Evolutionary conservation across 2,329 filamentous ascomycete species (phyloP), one percentile per base, ranked within the genome.

Genomic region (Rhinocladiella similis): DNA sequence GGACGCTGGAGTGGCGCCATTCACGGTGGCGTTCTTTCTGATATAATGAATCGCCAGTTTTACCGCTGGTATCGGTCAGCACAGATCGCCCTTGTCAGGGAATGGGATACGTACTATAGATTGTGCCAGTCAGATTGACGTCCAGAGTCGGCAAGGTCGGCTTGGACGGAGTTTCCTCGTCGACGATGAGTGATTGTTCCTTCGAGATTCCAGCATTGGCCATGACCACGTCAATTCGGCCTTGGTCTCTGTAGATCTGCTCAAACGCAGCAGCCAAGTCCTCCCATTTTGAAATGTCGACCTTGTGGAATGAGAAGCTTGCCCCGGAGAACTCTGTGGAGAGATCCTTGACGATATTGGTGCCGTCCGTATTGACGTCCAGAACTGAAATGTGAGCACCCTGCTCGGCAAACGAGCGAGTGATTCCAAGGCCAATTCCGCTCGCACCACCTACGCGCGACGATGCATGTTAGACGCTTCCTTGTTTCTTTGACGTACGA

Each of bases 11-110:
- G 38, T 54, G 19, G 57, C 50, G 2, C 50, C 54, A 18, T 52
- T 57, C 54, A 68, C 56, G 1, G 68, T 62, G 2, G 54, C 46
- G 51, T 79, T 80, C 62, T 76, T 78, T 19, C 71, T 69, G 68
- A 83, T 77, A 57, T 83, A 83, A 60, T 81, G 73, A 6, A 73
- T 71, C 0, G 73, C 79, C 10, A 82, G 66, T 60, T 80, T 79
- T 20, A 80, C 72, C 6, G 77, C 78, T 81, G 33, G 36, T 71
- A 7, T 33, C 25, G 39, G n/a, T 53, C 48, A 43, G 53, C 10
- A n/a, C 47, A 33, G 20, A 47, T 27, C 43, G 14, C 9, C 10
- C 35, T 20, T 20, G 14, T 45, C 42, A 13, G 5, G 42, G 18
- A 27, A 12, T 1, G 18, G n/a, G 49, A 48, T 1, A 67, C 75